A percentile compares a stretch with the other conserved stretches of the same genome.
These are phyloP conservation scores for Tremellales sp. DNA, from an alignment of 1,284 basidiomycete species.

Conservation along the genomic window DNA sequence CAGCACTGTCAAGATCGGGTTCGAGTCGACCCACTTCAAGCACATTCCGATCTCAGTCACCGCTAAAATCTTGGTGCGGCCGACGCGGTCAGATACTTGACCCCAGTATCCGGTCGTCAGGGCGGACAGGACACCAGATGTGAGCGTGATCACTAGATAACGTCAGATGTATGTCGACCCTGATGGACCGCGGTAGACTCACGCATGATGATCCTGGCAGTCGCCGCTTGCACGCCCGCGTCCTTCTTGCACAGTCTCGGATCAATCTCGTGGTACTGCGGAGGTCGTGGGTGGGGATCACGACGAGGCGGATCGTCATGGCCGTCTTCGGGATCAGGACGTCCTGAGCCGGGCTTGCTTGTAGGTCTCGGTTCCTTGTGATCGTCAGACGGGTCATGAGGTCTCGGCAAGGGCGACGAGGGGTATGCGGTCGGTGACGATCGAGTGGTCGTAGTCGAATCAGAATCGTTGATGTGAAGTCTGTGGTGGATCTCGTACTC, in stretches of 20 bases:
- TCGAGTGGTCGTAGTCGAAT: no score
- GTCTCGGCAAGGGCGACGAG: no score
- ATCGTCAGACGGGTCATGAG: no score
- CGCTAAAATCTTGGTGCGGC: constrained; percentile 70
- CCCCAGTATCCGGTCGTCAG: constrained; percentile 88
- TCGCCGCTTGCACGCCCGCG: constrained; percentile 65
- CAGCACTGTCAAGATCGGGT: neutral
- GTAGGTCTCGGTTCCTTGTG: neutral
- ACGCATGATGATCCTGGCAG: constrained; percentile 65
- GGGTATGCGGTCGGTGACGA: no score
- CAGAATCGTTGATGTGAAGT: neutral
- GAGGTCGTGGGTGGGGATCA: neutral
- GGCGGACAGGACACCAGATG: constrained; percentile 74
- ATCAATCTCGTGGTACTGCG: constrained; percentile 42
- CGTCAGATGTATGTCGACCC: no score
- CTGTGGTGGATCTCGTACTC: constrained; percentile 17
- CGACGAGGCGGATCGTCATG: neutral
- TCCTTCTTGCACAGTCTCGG: constrained; percentile 60
- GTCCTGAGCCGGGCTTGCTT: neutral
- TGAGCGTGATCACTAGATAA: constrained; percentile 60
- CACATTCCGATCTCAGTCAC: constrained; percentile 66
- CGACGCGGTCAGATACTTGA: constrained; percentile 69
- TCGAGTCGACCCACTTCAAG: constrained; percentile 57
- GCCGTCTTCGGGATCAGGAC: neutral
- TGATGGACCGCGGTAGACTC: constrained; percentile 22